Evolutionary conservation across 2,329 filamentous ascomycete species (phyloP), one percentile per base, ranked within the genome.

Genomic region (Aspergillus carbonarius): DNA sequence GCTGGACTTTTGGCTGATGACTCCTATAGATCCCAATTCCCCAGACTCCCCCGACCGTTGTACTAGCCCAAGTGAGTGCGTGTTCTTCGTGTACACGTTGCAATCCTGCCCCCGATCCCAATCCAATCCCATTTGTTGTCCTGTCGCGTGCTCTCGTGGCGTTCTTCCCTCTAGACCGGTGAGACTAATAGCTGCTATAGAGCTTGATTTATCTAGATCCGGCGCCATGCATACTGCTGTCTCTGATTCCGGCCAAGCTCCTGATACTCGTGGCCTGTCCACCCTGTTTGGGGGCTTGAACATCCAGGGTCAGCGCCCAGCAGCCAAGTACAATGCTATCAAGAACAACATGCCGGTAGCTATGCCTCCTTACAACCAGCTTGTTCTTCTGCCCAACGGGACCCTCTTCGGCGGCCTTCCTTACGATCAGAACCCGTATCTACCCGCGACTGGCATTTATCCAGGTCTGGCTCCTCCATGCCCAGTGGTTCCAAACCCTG

Each of bases 361-460:
- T 1, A 59, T 72, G 60, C 66, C 67, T 54, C 57, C 32, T 65
- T 62, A 67, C 64, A 68, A 68, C 25, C 70, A 68, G 27, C 63
- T 68, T 39, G 63, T 74, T 27, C 56, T 73, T 48, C 58, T 75
- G 5, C 73, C 74, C 32, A 75, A 70, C 55, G 69, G 69, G 9
- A 50, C 67, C 13, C 63, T 76, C 51, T 72, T 75, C 32, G 66
- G 68, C 60, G 68, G 70, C 18, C 56, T 75, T 42, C 66, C 70
- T 49, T 55, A 58, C 20, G 52, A 59, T 34, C 70, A 72, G 48
- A 62, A 71, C 40, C 74, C 72, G 7, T 80, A 78, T 64, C 35
- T 76, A 18, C 67, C 73, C 40, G 15, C 51, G 5, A 66, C 68
- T 39, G 68, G 68, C 37, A 66, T 79, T 52, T 78, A 76, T 59